phyloP scores from a whole-genome alignment of 805 yeast genomes.

The Diddensiella transvaalensis region DNA sequence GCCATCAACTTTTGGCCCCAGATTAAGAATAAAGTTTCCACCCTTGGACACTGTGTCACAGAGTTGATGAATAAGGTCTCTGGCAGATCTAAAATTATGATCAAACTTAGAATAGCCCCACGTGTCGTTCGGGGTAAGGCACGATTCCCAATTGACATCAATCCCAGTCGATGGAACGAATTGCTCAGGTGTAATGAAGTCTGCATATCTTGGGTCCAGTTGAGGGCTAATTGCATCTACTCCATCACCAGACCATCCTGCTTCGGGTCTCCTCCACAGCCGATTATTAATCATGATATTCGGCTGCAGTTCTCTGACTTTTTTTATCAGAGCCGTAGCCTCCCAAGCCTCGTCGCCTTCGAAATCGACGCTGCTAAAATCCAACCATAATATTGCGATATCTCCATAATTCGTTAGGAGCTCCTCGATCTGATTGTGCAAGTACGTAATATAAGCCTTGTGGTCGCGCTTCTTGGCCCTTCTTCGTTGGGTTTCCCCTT shows the following conservation, averaged over 20 bases:
- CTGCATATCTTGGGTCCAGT: constrained; percentile 16
- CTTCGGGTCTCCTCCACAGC: constrained; percentile 15
- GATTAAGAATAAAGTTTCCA: constrained; percentile 20
- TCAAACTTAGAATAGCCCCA: constrained; percentile 20
- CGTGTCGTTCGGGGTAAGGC: constrained; percentile 16
- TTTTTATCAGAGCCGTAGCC: constrained; percentile 7
- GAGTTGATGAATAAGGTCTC: constrained; percentile 10
- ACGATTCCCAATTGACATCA: constrained; percentile 17
- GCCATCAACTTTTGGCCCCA: constrained; percentile 21
- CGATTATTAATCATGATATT: constrained; percentile 18
- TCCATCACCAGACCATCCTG: constrained; percentile 15
- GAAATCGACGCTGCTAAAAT: constrained; percentile 14
- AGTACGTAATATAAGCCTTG: constrained; percentile 11
- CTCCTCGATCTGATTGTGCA: constrained; percentile 18
- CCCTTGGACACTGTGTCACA: constrained; percentile 16
- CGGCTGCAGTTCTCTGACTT: constrained; percentile 13
- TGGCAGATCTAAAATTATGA: constrained; percentile 10
- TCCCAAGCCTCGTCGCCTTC: constrained; percentile 20
- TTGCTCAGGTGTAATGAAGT: constrained; percentile 21
- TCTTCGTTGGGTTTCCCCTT: constrained; percentile 9
- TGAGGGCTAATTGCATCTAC: constrained; percentile 9
- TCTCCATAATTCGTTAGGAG: constrained; percentile 14
- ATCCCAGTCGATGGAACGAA: constrained; percentile 14
- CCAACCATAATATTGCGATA: constrained; percentile 17
- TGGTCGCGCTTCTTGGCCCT: constrained; percentile 13